Evolutionary conservation across 208 protist genomes (phyloP).

Genomic region (Dictyostelium gargantuum): DNA sequence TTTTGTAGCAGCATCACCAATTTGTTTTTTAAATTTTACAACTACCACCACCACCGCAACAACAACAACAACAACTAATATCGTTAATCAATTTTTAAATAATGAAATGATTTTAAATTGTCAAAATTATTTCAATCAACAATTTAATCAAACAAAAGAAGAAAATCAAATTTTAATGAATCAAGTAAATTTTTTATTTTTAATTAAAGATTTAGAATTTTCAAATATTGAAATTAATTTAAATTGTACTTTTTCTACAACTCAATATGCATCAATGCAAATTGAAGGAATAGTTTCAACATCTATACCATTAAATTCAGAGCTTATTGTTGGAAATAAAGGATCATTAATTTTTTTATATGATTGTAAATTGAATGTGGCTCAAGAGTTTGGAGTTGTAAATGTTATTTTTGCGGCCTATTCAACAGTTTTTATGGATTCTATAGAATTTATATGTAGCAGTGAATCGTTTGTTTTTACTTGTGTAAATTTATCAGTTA

Average conservation of each 20-base stretch:
- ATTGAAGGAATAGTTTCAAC: no score
- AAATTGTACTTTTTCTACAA: neutral
- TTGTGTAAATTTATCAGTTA: neutral
- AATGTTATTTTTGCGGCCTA: neutral
- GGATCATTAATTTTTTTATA: neutral
- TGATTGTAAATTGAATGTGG: neutral
- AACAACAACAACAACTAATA: no score
- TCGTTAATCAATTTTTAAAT: no score
- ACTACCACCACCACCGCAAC: no score
- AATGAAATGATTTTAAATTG: neutral
- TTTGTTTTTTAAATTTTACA: neutral
- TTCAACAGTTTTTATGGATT: neutral
- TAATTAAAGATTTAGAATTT: neutral
- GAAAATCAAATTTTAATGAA: neutral
- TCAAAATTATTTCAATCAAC: neutral
- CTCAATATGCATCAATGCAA: neutral
- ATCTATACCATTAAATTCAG: no score
- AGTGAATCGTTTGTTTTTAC: neutral
- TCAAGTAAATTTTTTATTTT: no score
- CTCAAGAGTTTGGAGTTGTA: neutral
- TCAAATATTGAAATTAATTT: neutral
- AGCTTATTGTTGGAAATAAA: neutral
- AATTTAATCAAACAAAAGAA: neutral
- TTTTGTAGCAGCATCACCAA: neutral
- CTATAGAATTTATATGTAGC: neutral